Base-by-base conservation (phyloP, 2,329 filamentous ascomycete species). In the Hypoxylon sp. region DNA sequence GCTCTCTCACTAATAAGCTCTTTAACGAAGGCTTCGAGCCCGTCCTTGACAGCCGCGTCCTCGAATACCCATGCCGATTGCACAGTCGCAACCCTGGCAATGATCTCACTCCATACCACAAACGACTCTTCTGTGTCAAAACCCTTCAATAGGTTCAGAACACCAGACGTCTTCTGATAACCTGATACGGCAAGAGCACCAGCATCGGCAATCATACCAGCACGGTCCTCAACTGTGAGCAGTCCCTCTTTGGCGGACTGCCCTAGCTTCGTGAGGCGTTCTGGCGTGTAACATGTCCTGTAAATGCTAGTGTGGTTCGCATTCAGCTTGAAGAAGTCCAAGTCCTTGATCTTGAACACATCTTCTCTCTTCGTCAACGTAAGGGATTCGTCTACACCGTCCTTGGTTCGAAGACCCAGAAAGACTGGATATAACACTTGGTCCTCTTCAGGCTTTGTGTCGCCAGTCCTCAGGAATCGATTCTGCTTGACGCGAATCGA, bases 251-350 rank as follows among this genome's bases (percentile, higher is more conserved):
- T 96, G 48, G 93, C 95, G 58, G 94, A 93, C 75, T 93, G 82
- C 24, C 95, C 95, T 36, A 98, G 89, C 83, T 97, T 97, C 71
- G 89, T 85, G 45, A 98, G 86, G 33, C 95, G 90, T 73, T 93
- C 90, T 1, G 93, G 91, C 1, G 89, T 85, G 81, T 98, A 98
- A 0, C 90, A 92, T 0, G 94, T 97, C 64, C 95, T 89, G 83
- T 96, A 98, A 68, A 97, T 90, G 70, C 92, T 92, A 20, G 93
- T 94, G 79, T 97, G 95, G 76, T 97, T 93, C 14, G 95, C 93
- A 76, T 98, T 98, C 65, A 98, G 83, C 85, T 98, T 98, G 88
- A 91, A 98, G 81, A 98, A 97, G 74, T 97, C 93, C 54, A 90
- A 81, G 74, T 91, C 87, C 18, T 91, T 87, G 24, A 97, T 78